A percentile compares a stretch with the other conserved stretches of the same genome.
Evolutionary conservation across 2,329 filamentous ascomycete species (phyloP).

Genomic region (Periconia sp.): DNA sequence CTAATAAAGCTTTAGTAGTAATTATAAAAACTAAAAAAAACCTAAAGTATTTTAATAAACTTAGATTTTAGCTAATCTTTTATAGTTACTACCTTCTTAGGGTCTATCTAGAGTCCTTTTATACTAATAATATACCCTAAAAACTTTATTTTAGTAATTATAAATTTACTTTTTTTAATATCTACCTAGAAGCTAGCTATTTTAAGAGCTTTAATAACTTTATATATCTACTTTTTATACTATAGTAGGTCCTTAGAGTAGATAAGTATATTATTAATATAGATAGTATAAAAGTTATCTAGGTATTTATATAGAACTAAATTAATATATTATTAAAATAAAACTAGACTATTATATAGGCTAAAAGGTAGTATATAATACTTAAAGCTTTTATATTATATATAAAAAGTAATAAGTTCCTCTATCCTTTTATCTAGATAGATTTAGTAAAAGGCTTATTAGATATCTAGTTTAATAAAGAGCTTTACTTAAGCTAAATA

Average conservation of each 20-base stretch:
- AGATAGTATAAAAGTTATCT: no score
- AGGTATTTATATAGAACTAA: no score
- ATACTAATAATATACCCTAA: conserved; percentile 6
- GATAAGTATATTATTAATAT: conserved; percentile 18
- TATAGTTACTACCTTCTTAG: conserved; percentile 1
- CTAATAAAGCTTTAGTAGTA: conserved; percentile 8
- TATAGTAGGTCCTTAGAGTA: conserved; percentile 6
- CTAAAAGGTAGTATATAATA: conserved; percentile 17
- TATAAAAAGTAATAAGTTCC: conserved; percentile 12
- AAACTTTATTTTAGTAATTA: conserved; percentile 4
- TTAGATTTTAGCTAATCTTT: conserved; percentile 7
- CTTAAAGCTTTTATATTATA: conserved; percentile 8
- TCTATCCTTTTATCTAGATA: conserved; percentile 7
- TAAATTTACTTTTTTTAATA: conserved; percentile 7
- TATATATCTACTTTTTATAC: conserved; percentile 9
- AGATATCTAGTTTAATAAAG: conserved; percentile 15
- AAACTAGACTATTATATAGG: conserved; percentile 7
- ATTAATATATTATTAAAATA: conserved; percentile 15
- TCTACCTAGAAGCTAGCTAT: conserved; percentile 1
- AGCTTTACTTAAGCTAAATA: conserved; percentile 8
- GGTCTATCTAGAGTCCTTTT: conserved; percentile 3
- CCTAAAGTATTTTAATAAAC: conserved; percentile 1
- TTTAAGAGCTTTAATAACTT: background rate
- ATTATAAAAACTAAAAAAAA: conserved; percentile 12
- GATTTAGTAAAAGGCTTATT: conserved; percentile 8